Base-by-base conservation (phyloP, 179 eudicot species). In the Carnegiea gigantea region DNA sequence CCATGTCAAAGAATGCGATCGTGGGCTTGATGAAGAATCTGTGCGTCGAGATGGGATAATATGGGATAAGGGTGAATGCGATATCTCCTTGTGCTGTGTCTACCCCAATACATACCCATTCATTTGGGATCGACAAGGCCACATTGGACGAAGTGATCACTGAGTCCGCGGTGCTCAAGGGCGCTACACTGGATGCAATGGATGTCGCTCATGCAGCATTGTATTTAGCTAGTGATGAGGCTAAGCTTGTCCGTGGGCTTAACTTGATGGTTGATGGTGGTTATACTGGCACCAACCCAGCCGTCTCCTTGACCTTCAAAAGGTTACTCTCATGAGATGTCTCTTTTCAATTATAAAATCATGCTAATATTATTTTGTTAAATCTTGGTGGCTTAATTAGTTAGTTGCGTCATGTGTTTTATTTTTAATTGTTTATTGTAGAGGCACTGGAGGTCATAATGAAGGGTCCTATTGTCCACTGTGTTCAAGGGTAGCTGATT, bases 181-280 rank as follows among this genome's bases (percentile, higher is more conserved):
- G 84, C 28, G 82, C 62, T 1, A 60, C 67, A 0, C 85, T 83
- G 0, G 78, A 78, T 10, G 82, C 83, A 0, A 75, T 75, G n/a
- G 93, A 90, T 73, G 85, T 82, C 2, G 90, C 90, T 1, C 38
- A 82, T 10, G 91, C 89, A 0, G 90, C 89, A 0, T 46, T 90
- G 83, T 90, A 67, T 46, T 64, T 90, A 70, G 90, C 83, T 0
- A 87, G 91, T 38, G 89, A 87, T 14, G 89, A 90, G 43, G 82
- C 89, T 11, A 87, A 84, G 83, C 80, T 79, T 40, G 85, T 88
- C 33, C 88, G 70, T n/a, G 91, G 92, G 20, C 43, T 85, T 23
- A 90, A 90, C 30, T 76, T 90, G 73, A 84, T 80, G 48, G 15
- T 90, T 43, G 92, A 90, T 81, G 91, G 91, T 30, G 92, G 89